Conservation (phyloP, 2,329 filamentous ascomycete genomes). For the Periconia macrospinosa region DNA sequence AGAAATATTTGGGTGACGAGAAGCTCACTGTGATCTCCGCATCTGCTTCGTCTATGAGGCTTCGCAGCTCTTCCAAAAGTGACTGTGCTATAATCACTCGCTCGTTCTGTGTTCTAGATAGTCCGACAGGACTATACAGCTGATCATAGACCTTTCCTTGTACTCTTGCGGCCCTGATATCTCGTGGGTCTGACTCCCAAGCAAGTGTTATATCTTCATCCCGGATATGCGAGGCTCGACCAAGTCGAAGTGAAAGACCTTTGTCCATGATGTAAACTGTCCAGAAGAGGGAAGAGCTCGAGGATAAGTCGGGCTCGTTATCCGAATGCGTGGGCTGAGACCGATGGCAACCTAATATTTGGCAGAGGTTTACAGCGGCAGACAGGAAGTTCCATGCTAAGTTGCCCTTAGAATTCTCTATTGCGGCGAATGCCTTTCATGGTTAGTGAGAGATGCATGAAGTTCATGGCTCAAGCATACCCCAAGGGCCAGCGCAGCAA, state of each 20-base stretch:
- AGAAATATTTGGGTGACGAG: not conserved
- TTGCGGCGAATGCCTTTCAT: constrained; percentile 31
- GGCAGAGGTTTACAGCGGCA: constrained; percentile 33
- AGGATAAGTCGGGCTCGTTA: not conserved
- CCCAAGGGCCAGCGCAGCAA: too few species aligned
- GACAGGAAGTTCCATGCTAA: constrained; percentile 42
- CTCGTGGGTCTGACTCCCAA: constrained; percentile 13
- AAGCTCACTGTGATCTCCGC: constrained; percentile 9
- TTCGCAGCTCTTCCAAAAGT: constrained; percentile 21
- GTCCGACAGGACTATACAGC: constrained; percentile 32
- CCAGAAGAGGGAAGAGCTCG: constrained; percentile 37
- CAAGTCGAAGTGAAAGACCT: constrained; percentile 39
- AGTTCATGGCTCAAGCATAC: too few species aligned
- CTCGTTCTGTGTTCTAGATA: constrained; percentile 13
- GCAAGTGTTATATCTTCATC: constrained; percentile 34
- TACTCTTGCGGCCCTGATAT: constrained; percentile 22
- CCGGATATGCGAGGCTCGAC: constrained; percentile 34
- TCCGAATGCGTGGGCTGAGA: not conserved
- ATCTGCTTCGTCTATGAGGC: constrained; percentile 16
- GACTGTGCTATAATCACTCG: constrained; percentile 14
- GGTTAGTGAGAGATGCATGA: constrained; percentile 1
- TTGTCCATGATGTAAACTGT: constrained; percentile 42
- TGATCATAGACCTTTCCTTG: constrained; percentile 38
- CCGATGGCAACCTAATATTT: constrained; percentile 38
- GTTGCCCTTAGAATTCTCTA: constrained; percentile 36